Evolutionary conservation across 2,329 filamentous ascomycete species (phyloP).

Genomic region (Rhynchosporium agropyri): DNA sequence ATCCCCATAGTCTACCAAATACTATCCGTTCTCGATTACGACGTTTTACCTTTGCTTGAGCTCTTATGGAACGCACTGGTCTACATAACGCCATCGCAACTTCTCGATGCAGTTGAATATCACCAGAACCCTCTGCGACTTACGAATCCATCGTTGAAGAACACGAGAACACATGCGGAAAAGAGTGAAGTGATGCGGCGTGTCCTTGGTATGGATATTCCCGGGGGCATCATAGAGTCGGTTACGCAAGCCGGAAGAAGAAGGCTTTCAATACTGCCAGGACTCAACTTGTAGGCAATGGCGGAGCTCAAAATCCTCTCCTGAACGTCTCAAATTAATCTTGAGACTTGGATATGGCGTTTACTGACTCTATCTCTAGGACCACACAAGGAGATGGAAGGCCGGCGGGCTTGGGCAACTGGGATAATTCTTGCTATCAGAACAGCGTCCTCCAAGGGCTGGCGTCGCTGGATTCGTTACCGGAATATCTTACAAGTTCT

Average conservation of each 20-base stretch:
- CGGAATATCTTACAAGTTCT: constrained; percentile 61
- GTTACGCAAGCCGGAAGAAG: constrained; percentile 61
- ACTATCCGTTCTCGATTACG: constrained; percentile 40
- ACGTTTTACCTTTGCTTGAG: constrained; percentile 48
- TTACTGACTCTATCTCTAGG: background rate
- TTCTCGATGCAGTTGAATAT: constrained; percentile 60
- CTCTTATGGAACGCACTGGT: constrained; percentile 65
- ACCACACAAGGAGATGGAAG: constrained; percentile 50
- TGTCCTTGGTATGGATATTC: constrained; percentile 60
- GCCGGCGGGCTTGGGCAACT: constrained; percentile 79
- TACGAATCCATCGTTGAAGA: constrained; percentile 46
- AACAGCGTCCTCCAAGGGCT: constrained; percentile 91
- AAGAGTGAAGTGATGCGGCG: constrained; percentile 69
- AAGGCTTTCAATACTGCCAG: constrained; percentile 53
- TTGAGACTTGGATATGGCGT: too few relatives aligned
- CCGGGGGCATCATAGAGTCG: constrained; percentile 56
- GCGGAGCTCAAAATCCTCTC: too few relatives aligned
- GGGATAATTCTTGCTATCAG: constrained; percentile 96
- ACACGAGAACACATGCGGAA: constrained; percentile 51
- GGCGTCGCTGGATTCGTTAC: constrained; percentile 72
- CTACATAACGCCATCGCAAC: constrained; percentile 55
- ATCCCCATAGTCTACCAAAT: constrained; percentile 39
- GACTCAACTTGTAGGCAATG: constrained; percentile 31
- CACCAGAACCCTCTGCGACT: constrained; percentile 47
- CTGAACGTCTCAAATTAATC: too few relatives aligned